These are phyloP conservation scores for Trichoderma orchidacearum DNA, from an alignment of 495 filamentous ascomycete genomes.

Conservation along the genomic window DNA sequence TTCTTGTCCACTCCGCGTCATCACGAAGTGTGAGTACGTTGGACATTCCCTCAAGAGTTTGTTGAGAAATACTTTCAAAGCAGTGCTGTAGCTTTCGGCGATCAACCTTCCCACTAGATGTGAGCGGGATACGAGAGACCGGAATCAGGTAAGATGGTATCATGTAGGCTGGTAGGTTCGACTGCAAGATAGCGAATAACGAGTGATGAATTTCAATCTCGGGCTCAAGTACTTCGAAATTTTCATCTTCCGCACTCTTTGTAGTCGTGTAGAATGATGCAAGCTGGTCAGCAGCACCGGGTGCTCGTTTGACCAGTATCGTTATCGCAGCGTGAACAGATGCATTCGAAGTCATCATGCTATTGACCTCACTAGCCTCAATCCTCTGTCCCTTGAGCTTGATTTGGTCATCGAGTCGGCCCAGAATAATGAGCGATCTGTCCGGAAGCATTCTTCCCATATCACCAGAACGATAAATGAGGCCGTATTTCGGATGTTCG, in stretches of 20 bases:
- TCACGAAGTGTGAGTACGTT: constrained; percentile 18
- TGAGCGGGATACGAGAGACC: constrained; percentile 47
- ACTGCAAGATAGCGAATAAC: constrained; percentile 26
- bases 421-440: constrained; percentile 56
- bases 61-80: constrained; percentile 8
- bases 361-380: constrained; percentile 65
- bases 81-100: constrained; percentile 5
- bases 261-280: constrained; percentile 45
- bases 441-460: constrained; percentile 57
- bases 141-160: constrained; percentile 55
- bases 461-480: constrained; percentile 60
- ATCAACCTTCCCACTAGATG: constrained; percentile 51
- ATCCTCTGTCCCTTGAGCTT: constrained; percentile 72
- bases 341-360: constrained; percentile 27
- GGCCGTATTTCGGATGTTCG: constrained; percentile 48
- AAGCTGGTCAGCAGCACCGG: constrained; percentile 25
- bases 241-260: constrained; percentile 6
- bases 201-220: constrained; percentile 5
- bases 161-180: constrained; percentile 50
- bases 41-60: constrained; percentile 8
- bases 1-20: constrained; percentile 33
- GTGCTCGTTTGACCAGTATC: constrained; percentile 24
- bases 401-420: constrained; percentile 65
- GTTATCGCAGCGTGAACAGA: constrained; percentile 39
- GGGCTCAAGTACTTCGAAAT: constrained; percentile 8